A percentile compares a stretch with the other conserved stretches of the same genome.
These are phyloP conservation scores for Gautieria morchelliformis DNA, from an alignment of 768 basidiomycete species.

Conservation along the genomic window DNA sequence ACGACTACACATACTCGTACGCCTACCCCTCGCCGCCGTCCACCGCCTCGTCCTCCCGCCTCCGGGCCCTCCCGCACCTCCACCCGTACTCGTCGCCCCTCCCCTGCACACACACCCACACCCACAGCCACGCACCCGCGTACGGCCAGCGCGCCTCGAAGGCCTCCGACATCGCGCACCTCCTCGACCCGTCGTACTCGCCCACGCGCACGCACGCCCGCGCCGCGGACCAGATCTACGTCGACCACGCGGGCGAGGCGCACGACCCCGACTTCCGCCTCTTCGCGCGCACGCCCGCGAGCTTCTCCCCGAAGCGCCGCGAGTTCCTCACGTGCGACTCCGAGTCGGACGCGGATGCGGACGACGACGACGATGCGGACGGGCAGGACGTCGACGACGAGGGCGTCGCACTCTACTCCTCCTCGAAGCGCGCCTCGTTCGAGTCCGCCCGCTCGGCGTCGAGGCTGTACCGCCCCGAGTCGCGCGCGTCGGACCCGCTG, in stretches of 20 bases:
- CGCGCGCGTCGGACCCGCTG: constrained; percentile 2
- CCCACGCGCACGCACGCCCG: not conserved
- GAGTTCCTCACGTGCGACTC: constrained; percentile 36
- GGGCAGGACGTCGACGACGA: constrained; percentile 21
- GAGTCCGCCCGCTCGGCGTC: not conserved
- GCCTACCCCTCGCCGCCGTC: not conserved
- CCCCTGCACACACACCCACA: not conserved
- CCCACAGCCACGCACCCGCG: not conserved
- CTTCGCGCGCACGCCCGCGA: not conserved
- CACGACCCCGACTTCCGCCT: constrained; percentile 8
- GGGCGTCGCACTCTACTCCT: not conserved
- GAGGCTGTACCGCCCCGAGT: not conserved
- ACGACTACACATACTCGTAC: too few relatives aligned
- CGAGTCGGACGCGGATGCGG: constrained; percentile 24
- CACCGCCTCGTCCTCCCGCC: not conserved
- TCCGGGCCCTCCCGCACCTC: not conserved
- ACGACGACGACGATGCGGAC: constrained; percentile 16
- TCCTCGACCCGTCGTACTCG: constrained; percentile 5
- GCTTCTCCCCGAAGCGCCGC: constrained; percentile 1
- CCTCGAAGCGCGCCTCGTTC: not conserved
- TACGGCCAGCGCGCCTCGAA: not conserved
- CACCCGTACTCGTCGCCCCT: not conserved
- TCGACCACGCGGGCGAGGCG: not conserved
- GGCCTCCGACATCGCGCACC: constrained; percentile 4
- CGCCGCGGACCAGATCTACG: constrained; percentile 1